Percentiles rank a stretch among this genome's conserved stretches.
Evolutionary conservation across 169 alveolate species (phyloP).

Genomic region (Plasmodium vinckei): DNA sequence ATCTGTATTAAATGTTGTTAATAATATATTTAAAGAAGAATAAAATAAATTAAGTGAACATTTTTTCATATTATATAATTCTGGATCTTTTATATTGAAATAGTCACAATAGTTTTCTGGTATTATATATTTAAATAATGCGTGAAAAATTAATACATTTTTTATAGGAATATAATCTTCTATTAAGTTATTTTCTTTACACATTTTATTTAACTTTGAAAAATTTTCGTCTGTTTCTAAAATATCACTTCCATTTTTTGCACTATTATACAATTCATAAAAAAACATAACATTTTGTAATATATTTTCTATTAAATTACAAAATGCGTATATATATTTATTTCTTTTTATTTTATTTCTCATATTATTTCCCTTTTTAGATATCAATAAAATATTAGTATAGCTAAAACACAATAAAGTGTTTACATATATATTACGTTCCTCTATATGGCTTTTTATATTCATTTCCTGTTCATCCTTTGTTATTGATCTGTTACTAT

Average conservation of each 20-base stretch:
- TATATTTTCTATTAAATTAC: constrained; percentile 62
- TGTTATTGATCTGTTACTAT: not conserved
- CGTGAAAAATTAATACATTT: constrained; percentile 28
- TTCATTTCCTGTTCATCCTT: not conserved
- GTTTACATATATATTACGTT: constrained; percentile 26
- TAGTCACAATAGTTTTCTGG: constrained; percentile 30
- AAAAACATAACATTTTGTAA: constrained; percentile 57
- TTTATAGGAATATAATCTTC: constrained; percentile 18
- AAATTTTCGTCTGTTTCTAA: constrained; percentile 17
- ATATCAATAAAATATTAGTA: constrained; percentile 31
- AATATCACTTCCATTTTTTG: constrained; percentile 24
- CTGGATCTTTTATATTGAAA: constrained; percentile 3
- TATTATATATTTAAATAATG: constrained; percentile 36
- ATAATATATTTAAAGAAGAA: constrained; percentile 49
- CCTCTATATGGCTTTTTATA: not conserved
- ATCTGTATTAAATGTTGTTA: constrained; percentile 57
- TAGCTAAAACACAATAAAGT: constrained; percentile 30
- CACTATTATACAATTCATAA: constrained; percentile 29
- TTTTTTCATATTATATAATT: constrained; percentile 56
- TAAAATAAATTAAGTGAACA: constrained; percentile 59
- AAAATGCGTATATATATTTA: constrained; percentile 48
- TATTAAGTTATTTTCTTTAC: constrained; percentile 57
- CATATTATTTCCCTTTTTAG: constrained; percentile 20
- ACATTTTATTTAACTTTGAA: constrained; percentile 21
- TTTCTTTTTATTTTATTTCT: constrained; percentile 38